These are phyloP conservation scores for Sarocladium strictum DNA, from an alignment of 2,329 filamentous ascomycete species.

Conservation along the genomic window DNA sequence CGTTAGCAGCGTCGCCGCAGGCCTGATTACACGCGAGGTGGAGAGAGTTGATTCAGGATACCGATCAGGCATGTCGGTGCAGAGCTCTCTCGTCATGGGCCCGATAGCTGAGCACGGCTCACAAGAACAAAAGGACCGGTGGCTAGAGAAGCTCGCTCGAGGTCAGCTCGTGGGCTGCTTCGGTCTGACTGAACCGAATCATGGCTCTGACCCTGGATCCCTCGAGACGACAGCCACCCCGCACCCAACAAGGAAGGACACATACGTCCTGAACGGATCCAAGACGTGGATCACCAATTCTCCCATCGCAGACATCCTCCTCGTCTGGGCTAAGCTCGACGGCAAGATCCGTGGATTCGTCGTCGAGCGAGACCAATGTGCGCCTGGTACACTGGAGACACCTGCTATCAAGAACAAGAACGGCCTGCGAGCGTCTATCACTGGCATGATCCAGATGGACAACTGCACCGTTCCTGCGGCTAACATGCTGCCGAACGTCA, in stretches of 20 bases:
- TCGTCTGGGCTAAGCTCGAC: constrained; percentile 91
- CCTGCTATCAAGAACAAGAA: constrained; percentile 94
- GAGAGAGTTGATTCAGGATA: constrained; percentile 90
- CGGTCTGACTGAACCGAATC: constrained; percentile 86
- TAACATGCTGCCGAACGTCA: constrained; percentile 90
- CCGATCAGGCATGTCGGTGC: constrained; percentile 87
- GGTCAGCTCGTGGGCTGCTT: constrained; percentile 81
- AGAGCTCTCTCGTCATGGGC: constrained; percentile 90
- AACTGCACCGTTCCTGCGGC: constrained; percentile 79
- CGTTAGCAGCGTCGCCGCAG: constrained; percentile 80
- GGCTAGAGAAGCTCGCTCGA: constrained; percentile 73
- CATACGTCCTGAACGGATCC: constrained; percentile 69
- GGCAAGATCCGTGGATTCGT: constrained; percentile 94
- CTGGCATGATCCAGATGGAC: constrained; percentile 96
- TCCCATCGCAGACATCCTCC: constrained; percentile 75
- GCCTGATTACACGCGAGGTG: constrained; percentile 82
- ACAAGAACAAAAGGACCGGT: constrained; percentile 78
- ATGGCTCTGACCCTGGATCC: constrained; percentile 83
- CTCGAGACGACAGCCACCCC: constrained; percentile 86
- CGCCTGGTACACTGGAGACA: constrained; percentile 83
- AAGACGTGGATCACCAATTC: constrained; percentile 98
- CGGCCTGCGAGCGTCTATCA: constrained; percentile 85
- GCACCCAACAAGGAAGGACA: constrained; percentile 78
- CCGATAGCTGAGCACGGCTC: constrained; percentile 84
- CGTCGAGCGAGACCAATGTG: constrained; percentile 78